Conservation (phyloP, 176 grass and related monocot genomes). For the Hordeum marinum region DNA sequence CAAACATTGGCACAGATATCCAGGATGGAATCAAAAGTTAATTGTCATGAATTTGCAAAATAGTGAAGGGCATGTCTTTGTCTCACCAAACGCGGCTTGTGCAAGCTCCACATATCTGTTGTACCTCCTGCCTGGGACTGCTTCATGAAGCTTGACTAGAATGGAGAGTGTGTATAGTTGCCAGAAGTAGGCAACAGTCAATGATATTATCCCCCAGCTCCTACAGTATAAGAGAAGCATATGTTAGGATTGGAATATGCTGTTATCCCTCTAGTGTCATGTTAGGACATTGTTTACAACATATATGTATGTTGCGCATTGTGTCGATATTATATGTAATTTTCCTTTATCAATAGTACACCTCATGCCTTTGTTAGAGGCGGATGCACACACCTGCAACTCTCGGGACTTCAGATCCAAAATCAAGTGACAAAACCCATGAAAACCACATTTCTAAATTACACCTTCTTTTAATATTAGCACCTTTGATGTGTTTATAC, state of each 20-base stretch:
- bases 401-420: neutral
- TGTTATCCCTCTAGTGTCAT: neutral
- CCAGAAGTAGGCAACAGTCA: constrained; percentile 91
- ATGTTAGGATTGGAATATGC: neutral
- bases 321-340: neutral
- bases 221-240: constrained; percentile 40
- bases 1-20: neutral
- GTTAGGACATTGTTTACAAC: neutral
- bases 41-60: constrained; percentile 21
- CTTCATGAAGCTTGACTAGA: constrained; percentile 96
- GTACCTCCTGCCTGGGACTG: constrained; percentile 88
- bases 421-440: neutral
- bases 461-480: neutral
- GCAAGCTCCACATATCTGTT: constrained; percentile 98
- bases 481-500: neutral
- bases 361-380: neutral
- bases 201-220: constrained; percentile 96
- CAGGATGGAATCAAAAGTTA: neutral
- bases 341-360: neutral
- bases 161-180: constrained; percentile 96
- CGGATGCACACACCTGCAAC: neutral
- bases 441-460: neutral
- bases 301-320: neutral
- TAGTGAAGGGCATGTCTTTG: constrained; percentile 34
- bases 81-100: constrained; percentile 95